phyloP scores from a whole-genome alignment of 257 asterid species.

The Nicotiana undulata region DNA sequence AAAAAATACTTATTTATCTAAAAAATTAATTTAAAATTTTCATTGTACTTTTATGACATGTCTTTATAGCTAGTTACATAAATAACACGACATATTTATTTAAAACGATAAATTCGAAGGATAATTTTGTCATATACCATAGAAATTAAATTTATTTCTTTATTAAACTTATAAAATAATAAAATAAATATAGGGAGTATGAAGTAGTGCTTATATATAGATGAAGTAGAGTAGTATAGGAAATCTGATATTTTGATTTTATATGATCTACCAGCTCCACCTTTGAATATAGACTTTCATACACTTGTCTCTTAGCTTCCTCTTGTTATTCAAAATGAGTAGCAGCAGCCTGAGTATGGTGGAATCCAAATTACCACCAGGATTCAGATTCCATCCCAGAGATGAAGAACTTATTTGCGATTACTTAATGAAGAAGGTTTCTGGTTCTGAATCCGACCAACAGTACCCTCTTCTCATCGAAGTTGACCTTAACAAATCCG shows the following conservation, averaged over 20 bases:
- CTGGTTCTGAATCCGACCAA: slow-evolving; percentile 2
- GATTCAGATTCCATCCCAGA: slow-evolving; percentile 79
- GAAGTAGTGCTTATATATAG: neutral
- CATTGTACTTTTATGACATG: no score
- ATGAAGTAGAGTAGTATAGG: neutral
- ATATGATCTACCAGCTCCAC: neutral
- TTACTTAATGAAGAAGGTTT: slow-evolving; percentile 59
- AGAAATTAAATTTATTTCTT: neutral
- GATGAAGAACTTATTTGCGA: slow-evolving; percentile 83
- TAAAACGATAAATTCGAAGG: no score
- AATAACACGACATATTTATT: no score
- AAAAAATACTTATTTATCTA: neutral
- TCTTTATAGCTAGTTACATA: neutral
- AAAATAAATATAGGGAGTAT: neutral
- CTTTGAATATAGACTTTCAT: neutral
- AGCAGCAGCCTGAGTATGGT: slow-evolving; percentile 48
- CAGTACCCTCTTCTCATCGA: slow-evolving; percentile 48
- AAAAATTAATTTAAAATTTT: no score
- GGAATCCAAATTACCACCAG: slow-evolving; percentile 86
- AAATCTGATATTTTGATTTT: neutral
- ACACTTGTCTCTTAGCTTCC: neutral
- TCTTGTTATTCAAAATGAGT: slow-evolving; percentile 31
- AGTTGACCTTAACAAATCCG: slow-evolving; percentile 84
- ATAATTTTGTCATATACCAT: neutral
- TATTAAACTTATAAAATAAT: neutral